Percentiles rank a stretch among this genome's conserved stretches.
These are phyloP conservation scores for Aspergillus bertholletiae DNA, from an alignment of 495 filamentous ascomycete species.

Conservation along the genomic window DNA sequence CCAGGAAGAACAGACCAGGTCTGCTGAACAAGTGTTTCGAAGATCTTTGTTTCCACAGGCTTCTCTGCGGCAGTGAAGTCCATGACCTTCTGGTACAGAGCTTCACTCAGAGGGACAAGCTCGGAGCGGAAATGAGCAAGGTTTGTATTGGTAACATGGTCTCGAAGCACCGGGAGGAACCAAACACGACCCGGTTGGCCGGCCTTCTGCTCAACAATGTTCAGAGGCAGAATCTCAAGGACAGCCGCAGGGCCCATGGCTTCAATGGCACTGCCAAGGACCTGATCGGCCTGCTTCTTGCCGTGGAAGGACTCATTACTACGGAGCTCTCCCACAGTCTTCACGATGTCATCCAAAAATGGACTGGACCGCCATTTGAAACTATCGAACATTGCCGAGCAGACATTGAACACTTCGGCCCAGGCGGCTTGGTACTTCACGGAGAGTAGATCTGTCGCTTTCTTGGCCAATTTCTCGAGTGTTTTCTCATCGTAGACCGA, in stretches of 20 bases:
- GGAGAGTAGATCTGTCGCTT: conserved; percentile 67
- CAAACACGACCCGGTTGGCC: conserved; percentile 85
- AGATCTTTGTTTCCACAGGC: conserved; percentile 93
- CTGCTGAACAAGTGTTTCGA: conserved; percentile 92
- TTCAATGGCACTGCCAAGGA: conserved; percentile 78
- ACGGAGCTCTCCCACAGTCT: conserved; percentile 80
- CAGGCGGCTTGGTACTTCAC: conserved; percentile 92
- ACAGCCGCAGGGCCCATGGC: conserved; percentile 86
- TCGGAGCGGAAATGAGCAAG: conserved; percentile 80
- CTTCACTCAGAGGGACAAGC: conserved; percentile 83
- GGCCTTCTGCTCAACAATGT: conserved; percentile 69
- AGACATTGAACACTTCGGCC: conserved; percentile 90
- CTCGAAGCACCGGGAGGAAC: conserved; percentile 86
- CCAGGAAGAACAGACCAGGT: conserved; percentile 94
- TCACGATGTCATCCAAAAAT: conserved; percentile 68
- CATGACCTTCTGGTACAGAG: conserved; percentile 83
- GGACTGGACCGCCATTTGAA: conserved; percentile 79
- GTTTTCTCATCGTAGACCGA: conserved; percentile 86
- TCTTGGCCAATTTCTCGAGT: conserved; percentile 68
- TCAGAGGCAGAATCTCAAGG: conserved; percentile 76
- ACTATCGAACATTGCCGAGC: conserved; percentile 82
- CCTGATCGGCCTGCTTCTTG: conserved; percentile 90
- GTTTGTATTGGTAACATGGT: conserved; percentile 79
- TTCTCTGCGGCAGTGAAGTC: conserved; percentile 76
- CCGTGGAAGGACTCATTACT: conserved; percentile 85